phyloP scores from a whole-genome alignment of 768 basidiomycete species.

The Scleroderma bovista region DNA sequence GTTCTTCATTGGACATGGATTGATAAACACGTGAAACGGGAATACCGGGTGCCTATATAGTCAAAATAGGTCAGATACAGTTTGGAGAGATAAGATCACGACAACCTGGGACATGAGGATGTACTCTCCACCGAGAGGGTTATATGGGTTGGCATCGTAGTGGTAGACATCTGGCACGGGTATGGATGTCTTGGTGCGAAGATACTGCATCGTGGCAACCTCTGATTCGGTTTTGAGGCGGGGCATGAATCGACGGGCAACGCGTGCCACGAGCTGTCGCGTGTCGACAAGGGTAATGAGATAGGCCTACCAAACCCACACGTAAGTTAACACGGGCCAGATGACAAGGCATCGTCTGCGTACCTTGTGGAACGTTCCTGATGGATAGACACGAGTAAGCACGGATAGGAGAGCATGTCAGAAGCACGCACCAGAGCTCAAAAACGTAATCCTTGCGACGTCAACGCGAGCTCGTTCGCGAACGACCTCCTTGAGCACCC shows the following conservation, averaged over 20 bases:
- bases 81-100: conserved; percentile 1
- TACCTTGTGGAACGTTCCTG: conserved; percentile 85
- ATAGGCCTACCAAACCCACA: conserved; percentile 46
- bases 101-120: conserved; percentile 82
- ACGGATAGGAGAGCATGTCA: conserved; percentile 9
- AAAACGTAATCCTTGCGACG: conserved; percentile 65
- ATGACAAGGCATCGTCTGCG: conserved; percentile 11
- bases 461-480: conserved; percentile 60
- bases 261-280: conserved; percentile 65
- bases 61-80: neutral
- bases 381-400: neutral
- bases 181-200: conserved; percentile 62
- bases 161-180: conserved; percentile 74
- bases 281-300: conserved; percentile 60
- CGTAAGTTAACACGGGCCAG: conserved; percentile 6
- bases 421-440: conserved; percentile 60
- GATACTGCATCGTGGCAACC: conserved; percentile 78
- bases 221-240: conserved; percentile 84
- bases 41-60: conserved; percentile 61
- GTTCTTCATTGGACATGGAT: conserved; percentile 57
- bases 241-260: conserved; percentile 83
- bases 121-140: conserved; percentile 79
- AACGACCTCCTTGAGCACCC: conserved; percentile 71
- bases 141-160: conserved; percentile 80
- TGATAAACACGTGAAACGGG: conserved; percentile 70